phyloP scores from a whole-genome alignment of 140 eudicot genomes.

The Cichorium intybus region DNA sequence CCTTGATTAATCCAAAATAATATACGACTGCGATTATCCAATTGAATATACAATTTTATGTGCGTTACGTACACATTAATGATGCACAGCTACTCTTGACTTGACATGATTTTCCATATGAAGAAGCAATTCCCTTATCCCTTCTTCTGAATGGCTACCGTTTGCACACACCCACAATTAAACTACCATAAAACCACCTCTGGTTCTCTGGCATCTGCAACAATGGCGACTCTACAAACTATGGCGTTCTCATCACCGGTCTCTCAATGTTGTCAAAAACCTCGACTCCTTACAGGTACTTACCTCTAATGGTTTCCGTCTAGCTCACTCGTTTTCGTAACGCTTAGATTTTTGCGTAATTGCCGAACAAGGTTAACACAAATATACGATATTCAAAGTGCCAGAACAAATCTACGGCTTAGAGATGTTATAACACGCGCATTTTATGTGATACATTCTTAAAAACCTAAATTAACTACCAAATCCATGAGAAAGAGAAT shows the following conservation, averaged over 20 bases:
- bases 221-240: conserved; percentile 69
- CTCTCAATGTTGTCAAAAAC: conserved; percentile 49
- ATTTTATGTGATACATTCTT: background rate
- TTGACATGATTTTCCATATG: background rate
- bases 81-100: background rate
- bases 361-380: background rate
- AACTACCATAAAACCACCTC: conserved; percentile 13
- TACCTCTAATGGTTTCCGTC: background rate
- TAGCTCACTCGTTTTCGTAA: conserved; percentile 2
- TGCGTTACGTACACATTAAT: conserved; percentile 13
- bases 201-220: conserved; percentile 24
- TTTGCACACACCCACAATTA: conserved; percentile 47
- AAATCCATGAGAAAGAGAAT: background rate
- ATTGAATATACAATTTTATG: background rate
- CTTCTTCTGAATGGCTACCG: conserved; percentile 64
- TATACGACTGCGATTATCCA: background rate
- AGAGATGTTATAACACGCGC: background rate
- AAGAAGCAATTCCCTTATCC: conserved; percentile 27
- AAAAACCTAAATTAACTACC: background rate
- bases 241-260: conserved; percentile 55
- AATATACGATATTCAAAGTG: background rate
- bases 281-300: conserved; percentile 55
- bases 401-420: background rate
- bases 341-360: background rate
- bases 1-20: background rate